Conservation (phyloP, 1,284 basidiomycete species). For the Tilletia setariae region DNA sequence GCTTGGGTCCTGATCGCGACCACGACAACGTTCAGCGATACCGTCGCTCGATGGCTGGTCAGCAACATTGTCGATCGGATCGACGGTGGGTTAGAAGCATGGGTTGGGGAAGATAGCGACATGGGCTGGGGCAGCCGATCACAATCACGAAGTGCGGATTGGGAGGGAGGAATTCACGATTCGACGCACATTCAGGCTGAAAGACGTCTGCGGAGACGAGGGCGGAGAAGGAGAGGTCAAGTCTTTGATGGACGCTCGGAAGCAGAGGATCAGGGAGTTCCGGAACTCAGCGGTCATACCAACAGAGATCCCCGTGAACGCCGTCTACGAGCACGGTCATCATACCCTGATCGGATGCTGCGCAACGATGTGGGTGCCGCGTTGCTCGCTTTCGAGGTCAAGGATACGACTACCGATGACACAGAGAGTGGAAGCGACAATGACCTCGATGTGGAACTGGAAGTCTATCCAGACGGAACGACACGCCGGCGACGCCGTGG, state of each 20-base stretch:
- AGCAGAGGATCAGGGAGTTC: too few relatives aligned
- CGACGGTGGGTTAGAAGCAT: slow-evolving; percentile 25
- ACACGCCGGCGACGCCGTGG: too few relatives aligned
- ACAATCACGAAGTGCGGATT: slow-evolving; percentile 19
- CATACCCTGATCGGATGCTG: too few relatives aligned
- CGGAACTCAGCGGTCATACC: too few relatives aligned
- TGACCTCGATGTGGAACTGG: too few relatives aligned
- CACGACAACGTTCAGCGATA: slow-evolving; percentile 61
- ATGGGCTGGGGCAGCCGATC: slow-evolving; percentile 18
- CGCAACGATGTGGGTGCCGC: too few relatives aligned
- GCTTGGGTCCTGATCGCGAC: slow-evolving; percentile 78
- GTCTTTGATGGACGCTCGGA: too few relatives aligned
- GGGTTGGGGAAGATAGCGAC: slow-evolving; percentile 27
- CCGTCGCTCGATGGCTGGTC: slow-evolving; percentile 50
- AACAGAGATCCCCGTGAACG: too few relatives aligned
- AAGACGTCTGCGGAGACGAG: background rate
- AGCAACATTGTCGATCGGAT: slow-evolving; percentile 47
- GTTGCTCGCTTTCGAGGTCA: background rate
- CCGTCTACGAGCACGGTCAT: too few relatives aligned
- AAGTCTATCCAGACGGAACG: too few relatives aligned
- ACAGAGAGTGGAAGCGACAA: too few relatives aligned
- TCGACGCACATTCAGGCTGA: background rate
- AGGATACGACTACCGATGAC: too few relatives aligned
- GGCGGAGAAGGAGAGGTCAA: background rate
- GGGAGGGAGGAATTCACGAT: background rate